phyloP scores from a whole-genome alignment of 208 protist genomes.

The Wallacemonas sp. region DNA sequence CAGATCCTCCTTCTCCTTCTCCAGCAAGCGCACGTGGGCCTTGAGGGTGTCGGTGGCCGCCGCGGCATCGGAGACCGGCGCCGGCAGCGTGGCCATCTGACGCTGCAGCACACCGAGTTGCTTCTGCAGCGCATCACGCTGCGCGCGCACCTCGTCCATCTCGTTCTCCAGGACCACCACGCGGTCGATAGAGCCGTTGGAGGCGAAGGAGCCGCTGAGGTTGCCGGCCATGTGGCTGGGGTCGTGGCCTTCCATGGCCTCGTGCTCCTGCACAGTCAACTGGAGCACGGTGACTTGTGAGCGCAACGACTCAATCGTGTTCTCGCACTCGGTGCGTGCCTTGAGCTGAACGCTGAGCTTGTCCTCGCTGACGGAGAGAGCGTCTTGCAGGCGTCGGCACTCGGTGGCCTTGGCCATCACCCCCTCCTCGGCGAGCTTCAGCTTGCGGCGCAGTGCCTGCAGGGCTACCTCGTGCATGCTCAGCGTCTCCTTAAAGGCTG shows the following conservation, averaged over 20 bases:
- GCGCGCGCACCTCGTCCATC: constrained; percentile 56
- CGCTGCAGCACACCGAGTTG: constrained; percentile 57
- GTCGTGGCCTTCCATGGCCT: constrained; percentile 27
- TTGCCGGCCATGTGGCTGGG: constrained; percentile 13
- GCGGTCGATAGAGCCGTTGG: constrained; percentile 64
- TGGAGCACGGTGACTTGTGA: constrained; percentile 43
- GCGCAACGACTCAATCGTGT: constrained; percentile 58
- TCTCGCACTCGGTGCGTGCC: constrained; percentile 35
- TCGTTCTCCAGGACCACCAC: constrained; percentile 70
- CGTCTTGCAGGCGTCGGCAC: constrained; percentile 47
- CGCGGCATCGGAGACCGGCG: constrained; percentile 27
- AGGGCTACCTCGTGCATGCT: constrained; percentile 55
- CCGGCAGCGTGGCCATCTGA: constrained; percentile 47
- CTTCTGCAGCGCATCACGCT: constrained; percentile 59
- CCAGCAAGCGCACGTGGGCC: constrained; percentile 58
- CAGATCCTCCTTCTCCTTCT: constrained; percentile 62
- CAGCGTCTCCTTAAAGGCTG: constrained; percentile 53
- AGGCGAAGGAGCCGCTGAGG: constrained; percentile 53
- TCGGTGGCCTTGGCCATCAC: constrained; percentile 53
- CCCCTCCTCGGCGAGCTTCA: constrained; percentile 54
- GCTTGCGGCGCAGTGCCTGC: constrained; percentile 45
- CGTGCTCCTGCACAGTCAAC: constrained; percentile 20
- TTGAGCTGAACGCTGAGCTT: constrained; percentile 38
- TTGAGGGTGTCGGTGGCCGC: constrained; percentile 40
- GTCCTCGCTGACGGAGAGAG: constrained; percentile 58